Conservation (phyloP, 192 early-diverging fungal genomes). For the Backusella morwellensis region DNA sequence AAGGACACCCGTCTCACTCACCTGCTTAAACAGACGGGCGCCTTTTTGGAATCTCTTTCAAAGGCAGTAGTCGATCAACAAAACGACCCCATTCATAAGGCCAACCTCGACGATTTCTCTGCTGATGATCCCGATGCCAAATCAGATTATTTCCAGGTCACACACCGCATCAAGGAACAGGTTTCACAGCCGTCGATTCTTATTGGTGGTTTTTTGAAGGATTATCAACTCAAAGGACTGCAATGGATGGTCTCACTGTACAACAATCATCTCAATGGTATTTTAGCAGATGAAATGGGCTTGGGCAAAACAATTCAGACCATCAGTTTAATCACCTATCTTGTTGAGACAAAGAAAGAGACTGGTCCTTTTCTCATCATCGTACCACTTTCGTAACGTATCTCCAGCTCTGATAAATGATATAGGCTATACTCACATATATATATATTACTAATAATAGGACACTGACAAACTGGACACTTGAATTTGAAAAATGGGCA, state of each 20-base stretch:
- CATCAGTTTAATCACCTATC: constrained; percentile 91
- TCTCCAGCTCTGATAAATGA: background rate
- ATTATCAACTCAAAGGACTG: constrained; percentile 95
- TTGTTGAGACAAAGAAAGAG: constrained; percentile 94
- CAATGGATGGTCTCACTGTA: constrained; percentile 99
- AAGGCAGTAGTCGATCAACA: constrained; percentile 86
- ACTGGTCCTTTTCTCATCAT: constrained; percentile 94
- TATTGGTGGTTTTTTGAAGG: constrained; percentile 90
- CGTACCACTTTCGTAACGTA: constrained; percentile 83
- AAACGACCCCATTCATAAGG: constrained; percentile 48
- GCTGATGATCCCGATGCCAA: constrained; percentile 40
- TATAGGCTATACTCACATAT: too few species aligned
- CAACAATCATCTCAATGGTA: constrained; percentile 98
- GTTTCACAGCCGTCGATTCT: constrained; percentile 80
- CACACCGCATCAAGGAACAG: constrained; percentile 85
- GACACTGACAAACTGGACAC: constrained; percentile 95
- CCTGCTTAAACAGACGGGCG: constrained; percentile 86
- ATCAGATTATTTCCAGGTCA: constrained; percentile 83
- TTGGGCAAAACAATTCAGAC: constrained; percentile 93
- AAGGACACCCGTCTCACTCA: constrained; percentile 97
- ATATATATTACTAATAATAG: constrained; percentile 30
- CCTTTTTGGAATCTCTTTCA: constrained; percentile 83
- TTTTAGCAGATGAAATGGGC: constrained; percentile 97
- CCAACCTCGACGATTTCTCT: background rate
- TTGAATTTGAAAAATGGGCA: constrained; percentile 99